phyloP scores from a whole-genome alignment of 2,329 filamentous ascomycete genomes.

The Neofusicoccum ribis region DNA sequence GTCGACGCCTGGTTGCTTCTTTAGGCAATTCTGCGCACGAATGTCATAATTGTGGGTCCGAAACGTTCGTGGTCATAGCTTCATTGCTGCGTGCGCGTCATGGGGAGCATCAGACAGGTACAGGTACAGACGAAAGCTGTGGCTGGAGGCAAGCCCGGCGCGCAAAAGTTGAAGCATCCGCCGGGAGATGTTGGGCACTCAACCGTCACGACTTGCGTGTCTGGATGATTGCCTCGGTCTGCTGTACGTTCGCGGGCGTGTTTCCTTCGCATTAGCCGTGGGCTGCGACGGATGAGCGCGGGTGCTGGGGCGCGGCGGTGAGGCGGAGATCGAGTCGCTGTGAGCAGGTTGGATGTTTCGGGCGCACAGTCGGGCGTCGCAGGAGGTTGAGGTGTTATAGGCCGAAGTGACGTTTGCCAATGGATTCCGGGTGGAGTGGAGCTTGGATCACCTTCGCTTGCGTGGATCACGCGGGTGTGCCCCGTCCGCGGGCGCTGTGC shows the following conservation, averaged over 20 bases:
- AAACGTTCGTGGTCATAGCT: neutral
- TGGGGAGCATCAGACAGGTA: neutral
- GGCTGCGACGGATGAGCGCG: neutral
- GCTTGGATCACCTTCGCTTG: slow-evolving; percentile 13
- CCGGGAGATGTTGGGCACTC: no score
- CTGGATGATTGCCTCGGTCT: no score
- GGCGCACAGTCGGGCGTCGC: neutral
- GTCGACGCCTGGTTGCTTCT: neutral
- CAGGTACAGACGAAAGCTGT: no score
- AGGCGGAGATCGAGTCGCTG: neutral
- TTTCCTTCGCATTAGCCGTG: neutral
- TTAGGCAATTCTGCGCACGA: neutral
- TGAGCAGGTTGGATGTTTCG: neutral
- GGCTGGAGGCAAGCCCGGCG: no score
- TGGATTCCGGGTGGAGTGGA: slow-evolving; percentile 10
- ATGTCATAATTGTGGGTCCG: slow-evolving; percentile 5
- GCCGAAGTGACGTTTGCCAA: slow-evolving; percentile 6
- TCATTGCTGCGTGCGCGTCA: neutral
- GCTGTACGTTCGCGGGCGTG: no score
- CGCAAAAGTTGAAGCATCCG: no score
- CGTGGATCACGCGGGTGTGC: slow-evolving; percentile 10
- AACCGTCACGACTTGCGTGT: no score
- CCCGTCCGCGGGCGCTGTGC: neutral
- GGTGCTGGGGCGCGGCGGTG: neutral
- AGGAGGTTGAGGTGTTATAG: neutral